A percentile compares a stretch with the other conserved stretches of the same genome.
Conservation (phyloP, 768 basidiomycete species). For the Trametes maxima region DNA sequence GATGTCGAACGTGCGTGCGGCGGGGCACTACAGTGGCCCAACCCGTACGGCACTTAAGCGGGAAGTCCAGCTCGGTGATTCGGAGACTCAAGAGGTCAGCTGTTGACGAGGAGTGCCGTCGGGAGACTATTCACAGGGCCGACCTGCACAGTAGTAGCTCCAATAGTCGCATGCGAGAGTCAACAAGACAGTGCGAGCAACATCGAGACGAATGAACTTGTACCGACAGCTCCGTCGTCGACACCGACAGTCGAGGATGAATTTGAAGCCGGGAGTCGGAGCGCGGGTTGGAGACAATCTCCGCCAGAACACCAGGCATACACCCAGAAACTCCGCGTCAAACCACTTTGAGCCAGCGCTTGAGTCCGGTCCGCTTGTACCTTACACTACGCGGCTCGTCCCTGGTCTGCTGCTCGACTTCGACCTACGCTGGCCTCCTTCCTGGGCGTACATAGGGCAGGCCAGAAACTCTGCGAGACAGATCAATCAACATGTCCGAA, state of each 20-base stretch:
- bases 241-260: too few species aligned
- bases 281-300: neutral
- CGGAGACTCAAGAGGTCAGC: neutral
- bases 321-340: neutral
- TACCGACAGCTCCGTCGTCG: too few species aligned
- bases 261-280: too few species aligned
- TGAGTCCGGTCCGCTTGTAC: neutral
- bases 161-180: too few species aligned
- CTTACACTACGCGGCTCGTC: neutral
- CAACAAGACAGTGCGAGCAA: too few species aligned
- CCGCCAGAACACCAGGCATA: neutral
- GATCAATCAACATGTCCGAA: slow-evolving; percentile 43
- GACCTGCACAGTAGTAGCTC: too few species aligned
- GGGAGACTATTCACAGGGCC: too few species aligned
- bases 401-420: neutral
- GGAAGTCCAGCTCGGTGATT: too few species aligned
- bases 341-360: neutral
- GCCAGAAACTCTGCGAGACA: neutral
- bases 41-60: neutral
- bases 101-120: neutral
- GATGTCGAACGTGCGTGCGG: slow-evolving; percentile 7
- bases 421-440: neutral
- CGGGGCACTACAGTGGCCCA: neutral
- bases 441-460: neutral
- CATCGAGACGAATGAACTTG: too few species aligned